Evolutionary conservation across 2,329 filamentous ascomycete genomes (phyloP), one percentile per base, ranked within the genome.

Genomic region (Colletotrichum sidae): DNA sequence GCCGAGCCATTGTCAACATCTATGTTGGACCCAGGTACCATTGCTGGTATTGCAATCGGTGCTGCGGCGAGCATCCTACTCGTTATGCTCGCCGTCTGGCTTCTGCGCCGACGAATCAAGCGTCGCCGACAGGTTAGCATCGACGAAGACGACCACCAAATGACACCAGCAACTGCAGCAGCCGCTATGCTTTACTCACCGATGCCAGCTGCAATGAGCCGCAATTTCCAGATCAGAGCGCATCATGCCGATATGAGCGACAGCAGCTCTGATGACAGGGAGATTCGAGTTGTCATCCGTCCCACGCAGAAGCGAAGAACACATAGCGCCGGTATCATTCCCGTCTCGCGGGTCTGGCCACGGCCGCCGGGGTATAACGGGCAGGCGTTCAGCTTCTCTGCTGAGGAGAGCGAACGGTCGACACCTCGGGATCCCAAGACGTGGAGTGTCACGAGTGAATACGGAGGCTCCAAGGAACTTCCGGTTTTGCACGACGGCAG

Each of bases 371-470:
- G 71, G 7, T 70, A 72, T 55, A 60, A 53, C 1, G 71, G 70
- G 2, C 69, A 68, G 55, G 60, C 69, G 15, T 73, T 72, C 55
- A 72, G 70, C 44, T 69, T 72, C 54, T 72, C 72, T 37, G 63
- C 71, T 8, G 73, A 71, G 34, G 72, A 71, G 35, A 70, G 67
- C 15, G 69, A 68, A 11, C 62, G 60, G 42, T 68, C 69, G 38
- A 70, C 67, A 33, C 69, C 67, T 8, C 58, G 67, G n/a, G 72
- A 73, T 39, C 67, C 68, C 2, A 65, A 54, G 10, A 61, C 64
- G 13, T 76, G 75, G 75, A 75, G 73, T 60, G 70, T 71, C 33
- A 70, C 69, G 8, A 76, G 74, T 56, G 72, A 77, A 60, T 64
- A 72, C 46, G 70, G 71, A 35, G 55, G 65, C 25, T 49, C 65